Evolutionary conservation across 495 filamentous ascomycete genomes (phyloP).

Genomic region (Aspergillus biplanus): DNA sequence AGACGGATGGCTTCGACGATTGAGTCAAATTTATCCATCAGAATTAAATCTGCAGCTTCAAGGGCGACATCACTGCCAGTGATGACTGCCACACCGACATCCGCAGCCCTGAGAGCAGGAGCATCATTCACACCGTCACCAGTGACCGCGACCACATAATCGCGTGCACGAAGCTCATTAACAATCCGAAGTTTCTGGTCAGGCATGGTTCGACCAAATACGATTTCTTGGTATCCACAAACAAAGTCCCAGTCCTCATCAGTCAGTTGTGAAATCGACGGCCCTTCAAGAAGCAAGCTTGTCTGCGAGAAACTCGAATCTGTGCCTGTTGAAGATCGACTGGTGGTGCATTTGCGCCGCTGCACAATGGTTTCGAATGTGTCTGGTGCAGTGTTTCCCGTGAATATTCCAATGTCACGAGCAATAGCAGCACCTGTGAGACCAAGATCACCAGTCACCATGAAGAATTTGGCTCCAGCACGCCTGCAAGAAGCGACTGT

Average conservation of each 20-base stretch:
- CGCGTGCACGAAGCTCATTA: slow-evolving; percentile 61
- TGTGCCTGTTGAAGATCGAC: slow-evolving; percentile 11
- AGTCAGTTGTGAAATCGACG: slow-evolving; percentile 60
- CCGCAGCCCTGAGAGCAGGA: slow-evolving; percentile 64
- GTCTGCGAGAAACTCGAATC: too few relatives aligned
- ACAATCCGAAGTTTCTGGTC: slow-evolving; percentile 80
- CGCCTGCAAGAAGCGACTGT: slow-evolving; percentile 53
- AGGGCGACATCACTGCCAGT: slow-evolving; percentile 60
- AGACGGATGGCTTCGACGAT: slow-evolving; percentile 69
- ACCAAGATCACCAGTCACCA: slow-evolving; percentile 73
- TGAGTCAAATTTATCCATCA: slow-evolving; percentile 70
- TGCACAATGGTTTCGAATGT: slow-evolving; percentile 33
- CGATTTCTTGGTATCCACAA: slow-evolving; percentile 63
- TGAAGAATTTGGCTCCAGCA: slow-evolving; percentile 64
- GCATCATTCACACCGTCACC: slow-evolving; percentile 75
- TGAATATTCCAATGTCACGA: slow-evolving; percentile 66
- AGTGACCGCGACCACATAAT: slow-evolving; percentile 74
- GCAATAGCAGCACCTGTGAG: slow-evolving; percentile 73
- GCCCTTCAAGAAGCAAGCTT: slow-evolving; percentile 48
- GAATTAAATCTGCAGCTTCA: slow-evolving; percentile 89
- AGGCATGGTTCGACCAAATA: slow-evolving; percentile 74
- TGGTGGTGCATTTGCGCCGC: slow-evolving; percentile 1
- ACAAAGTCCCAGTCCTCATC: slow-evolving; percentile 60
- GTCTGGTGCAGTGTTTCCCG: slow-evolving; percentile 39
- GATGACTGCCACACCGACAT: slow-evolving; percentile 71